A percentile compares a stretch with the other conserved stretches of the same genome.
phyloP scores from a whole-genome alignment of 1,284 basidiomycete species.

The Microbotryum violaceum region DNA sequence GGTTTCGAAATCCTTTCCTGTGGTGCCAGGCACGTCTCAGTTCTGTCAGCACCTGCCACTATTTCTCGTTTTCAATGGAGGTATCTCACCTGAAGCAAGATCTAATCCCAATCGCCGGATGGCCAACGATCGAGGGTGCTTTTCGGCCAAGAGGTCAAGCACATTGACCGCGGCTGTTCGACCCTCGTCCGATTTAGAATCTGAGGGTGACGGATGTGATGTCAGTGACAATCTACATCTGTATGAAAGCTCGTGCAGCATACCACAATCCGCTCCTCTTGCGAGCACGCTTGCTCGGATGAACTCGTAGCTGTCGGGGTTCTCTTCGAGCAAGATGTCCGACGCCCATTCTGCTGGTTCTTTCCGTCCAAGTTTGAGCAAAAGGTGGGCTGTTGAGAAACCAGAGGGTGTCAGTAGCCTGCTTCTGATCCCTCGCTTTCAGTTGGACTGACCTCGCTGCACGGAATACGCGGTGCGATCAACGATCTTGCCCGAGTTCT shows the following conservation, averaged over 20 bases:
- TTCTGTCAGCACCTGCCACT: conserved; percentile 25
- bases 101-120: conserved; percentile 65
- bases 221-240: conserved; percentile 18
- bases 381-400: conserved; percentile 53
- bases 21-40: conserved; percentile 14
- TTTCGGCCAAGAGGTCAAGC: conserved; percentile 55
- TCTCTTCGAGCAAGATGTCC: conserved; percentile 70
- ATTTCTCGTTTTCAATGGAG: conserved; percentile 14
- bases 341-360: conserved; percentile 71
- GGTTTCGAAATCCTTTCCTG: conserved; percentile 58
- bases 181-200: conserved; percentile 48
- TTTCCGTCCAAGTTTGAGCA: conserved; percentile 50
- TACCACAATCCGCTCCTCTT: conserved; percentile 60
- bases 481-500: conserved; percentile 43
- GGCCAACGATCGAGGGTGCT: conserved; percentile 61
- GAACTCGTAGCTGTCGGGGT: conserved; percentile 74
- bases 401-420: conserved; percentile 52
- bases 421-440: conserved; percentile 49
- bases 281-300: conserved; percentile 65
- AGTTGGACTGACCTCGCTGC: conserved; percentile 15
- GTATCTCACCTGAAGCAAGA: conserved; percentile 51
- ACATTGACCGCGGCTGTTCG: conserved; percentile 52
- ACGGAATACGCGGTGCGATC: conserved; percentile 32
- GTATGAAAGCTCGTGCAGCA: conserved; percentile 27
- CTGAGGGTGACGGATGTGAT: conserved; percentile 36